Percentiles rank a stretch among this genome's conserved stretches.
These are phyloP conservation scores for Scheffersomyces segobiensis DNA, from an alignment of 1,139 yeast species.

Conservation along the genomic window DNA sequence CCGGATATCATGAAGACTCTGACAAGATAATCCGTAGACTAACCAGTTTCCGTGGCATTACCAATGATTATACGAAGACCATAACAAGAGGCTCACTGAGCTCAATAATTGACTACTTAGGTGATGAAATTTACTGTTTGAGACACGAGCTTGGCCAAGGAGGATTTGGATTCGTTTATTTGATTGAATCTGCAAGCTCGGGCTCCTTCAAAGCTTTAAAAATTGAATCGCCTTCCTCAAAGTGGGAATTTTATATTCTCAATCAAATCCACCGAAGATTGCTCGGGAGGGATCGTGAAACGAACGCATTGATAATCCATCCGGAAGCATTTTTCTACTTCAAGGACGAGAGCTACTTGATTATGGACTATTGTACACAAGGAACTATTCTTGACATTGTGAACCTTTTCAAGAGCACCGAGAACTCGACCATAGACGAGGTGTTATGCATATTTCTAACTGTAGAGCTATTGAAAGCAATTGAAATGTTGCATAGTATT, in stretches of 20 bases:
- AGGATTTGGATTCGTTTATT: slow-evolving; percentile 76
- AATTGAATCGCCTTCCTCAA: slow-evolving; percentile 66
- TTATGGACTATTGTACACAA: slow-evolving; percentile 67
- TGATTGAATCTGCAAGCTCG: slow-evolving; percentile 60
- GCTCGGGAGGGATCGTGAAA: slow-evolving; percentile 9
- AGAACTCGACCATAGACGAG: slow-evolving; percentile 53
- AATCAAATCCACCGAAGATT: slow-evolving; percentile 51
- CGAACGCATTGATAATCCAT: slow-evolving; percentile 39
- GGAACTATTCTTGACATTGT: slow-evolving; percentile 80
- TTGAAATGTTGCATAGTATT: slow-evolving; percentile 62
- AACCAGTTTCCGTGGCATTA: slow-evolving; percentile 31
- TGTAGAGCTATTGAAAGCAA: slow-evolving; percentile 56
- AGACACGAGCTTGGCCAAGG: slow-evolving; percentile 73
- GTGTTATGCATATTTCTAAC: slow-evolving; percentile 63
- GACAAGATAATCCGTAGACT: slow-evolving; percentile 27
- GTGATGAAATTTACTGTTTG: slow-evolving; percentile 56
- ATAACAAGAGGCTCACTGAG: slow-evolving; percentile 39
- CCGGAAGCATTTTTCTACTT: slow-evolving; percentile 58
- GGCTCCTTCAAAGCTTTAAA: slow-evolving; percentile 70
- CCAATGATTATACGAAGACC: slow-evolving; percentile 33
- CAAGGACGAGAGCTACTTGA: slow-evolving; percentile 72
- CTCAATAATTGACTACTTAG: slow-evolving; percentile 49
- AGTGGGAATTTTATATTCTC: slow-evolving; percentile 83
- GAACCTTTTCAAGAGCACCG: slow-evolving; percentile 41
- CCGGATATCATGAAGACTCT: slow-evolving; percentile 26